Evolutionary conservation across 2,329 filamentous ascomycete genomes (phyloP), one percentile per base, ranked within the genome.

Genomic region (Sclerotinia sclerotiorum): DNA sequence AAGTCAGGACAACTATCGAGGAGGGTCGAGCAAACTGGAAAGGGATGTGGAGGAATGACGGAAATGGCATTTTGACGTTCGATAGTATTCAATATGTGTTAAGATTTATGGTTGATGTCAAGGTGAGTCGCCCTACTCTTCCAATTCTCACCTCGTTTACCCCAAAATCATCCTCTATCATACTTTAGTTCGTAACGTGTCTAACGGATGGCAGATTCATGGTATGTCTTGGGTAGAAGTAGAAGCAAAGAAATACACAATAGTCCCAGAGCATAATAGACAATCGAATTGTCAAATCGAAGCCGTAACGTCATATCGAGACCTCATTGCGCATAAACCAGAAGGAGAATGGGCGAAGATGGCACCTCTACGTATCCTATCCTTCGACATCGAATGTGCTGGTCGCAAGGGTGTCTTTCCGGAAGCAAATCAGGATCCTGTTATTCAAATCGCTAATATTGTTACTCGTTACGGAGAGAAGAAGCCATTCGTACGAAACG

Each of bases 151-250:
- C 27, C 44, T 49, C 27, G 1, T 11, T 49, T 3, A 0, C 42
- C 44, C 39, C 32, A 35, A 7, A n/a, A n/a, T 13, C 19, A 55
- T 29, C 29, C 29, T 19, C 19, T 35, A 55, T 29, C 10, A 35
- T 32, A 49, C 19, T 24, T 13, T 35, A 15, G 7, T 24, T 21
- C 1, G 15, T n/a, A 56, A 21, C 48, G 54, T 57, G 35, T 44
- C 72, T 74, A 65, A 72, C 7, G 27, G 10, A 4, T 2, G 42
- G 39, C 69, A 92, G 86, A 90, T 99, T 56, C 86, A 91, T 68
- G 95, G 95, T 72, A 99, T 99, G 95, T 94, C 93, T 1, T 99
- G 95, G 95, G 93, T 98, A 0, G 93, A 97, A 79, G 92, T 90
- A 24, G 90, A 92, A 29, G 85, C 90, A 3, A 84, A 84, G 42